Evolutionary conservation across 768 basidiomycete species (phyloP).

Genomic region (Xerocomellus amylosporus): DNA sequence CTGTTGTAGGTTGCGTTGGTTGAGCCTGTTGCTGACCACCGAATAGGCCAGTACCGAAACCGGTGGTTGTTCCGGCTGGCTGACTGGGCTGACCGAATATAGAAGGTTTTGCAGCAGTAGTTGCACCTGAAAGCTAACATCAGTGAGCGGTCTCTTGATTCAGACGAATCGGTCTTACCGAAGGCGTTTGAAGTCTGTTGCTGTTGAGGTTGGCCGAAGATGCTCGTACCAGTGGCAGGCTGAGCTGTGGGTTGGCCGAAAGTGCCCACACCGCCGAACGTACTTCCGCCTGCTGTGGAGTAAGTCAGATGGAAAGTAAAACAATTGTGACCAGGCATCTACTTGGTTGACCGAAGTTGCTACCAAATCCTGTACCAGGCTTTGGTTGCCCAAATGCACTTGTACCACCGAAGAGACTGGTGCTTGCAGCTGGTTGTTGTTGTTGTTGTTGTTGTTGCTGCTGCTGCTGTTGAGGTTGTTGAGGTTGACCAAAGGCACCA

Average conservation of each 20-base stretch:
- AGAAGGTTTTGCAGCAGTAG: constrained; percentile 41
- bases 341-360: constrained; percentile 28
- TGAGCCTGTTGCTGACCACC: constrained; percentile 28
- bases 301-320: background rate
- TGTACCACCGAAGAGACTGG: constrained; percentile 34
- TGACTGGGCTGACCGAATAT: constrained; percentile 51
- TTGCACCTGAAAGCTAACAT: constrained; percentile 25
- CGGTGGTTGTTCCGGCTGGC: constrained; percentile 34
- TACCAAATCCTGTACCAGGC: constrained; percentile 31
- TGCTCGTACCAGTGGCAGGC: constrained; percentile 18
- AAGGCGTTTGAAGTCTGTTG: constrained; percentile 38
- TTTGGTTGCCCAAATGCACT: constrained; percentile 32
- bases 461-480: constrained; percentile 9
- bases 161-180: constrained; percentile 37
- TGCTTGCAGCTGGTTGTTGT: constrained; percentile 36
- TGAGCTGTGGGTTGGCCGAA: constrained; percentile 32
- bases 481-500: constrained; percentile 50
- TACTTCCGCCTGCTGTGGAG: constrained; percentile 14
- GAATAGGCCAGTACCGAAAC: constrained; percentile 35
- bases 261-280: constrained; percentile 24
- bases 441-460: constrained; percentile 22
- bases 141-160: background rate
- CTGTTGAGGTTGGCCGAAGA: constrained; percentile 40
- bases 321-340: background rate
- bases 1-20: constrained; percentile 23